Conservation (phyloP, 345 rosid species). For the Triadica sebifera region DNA sequence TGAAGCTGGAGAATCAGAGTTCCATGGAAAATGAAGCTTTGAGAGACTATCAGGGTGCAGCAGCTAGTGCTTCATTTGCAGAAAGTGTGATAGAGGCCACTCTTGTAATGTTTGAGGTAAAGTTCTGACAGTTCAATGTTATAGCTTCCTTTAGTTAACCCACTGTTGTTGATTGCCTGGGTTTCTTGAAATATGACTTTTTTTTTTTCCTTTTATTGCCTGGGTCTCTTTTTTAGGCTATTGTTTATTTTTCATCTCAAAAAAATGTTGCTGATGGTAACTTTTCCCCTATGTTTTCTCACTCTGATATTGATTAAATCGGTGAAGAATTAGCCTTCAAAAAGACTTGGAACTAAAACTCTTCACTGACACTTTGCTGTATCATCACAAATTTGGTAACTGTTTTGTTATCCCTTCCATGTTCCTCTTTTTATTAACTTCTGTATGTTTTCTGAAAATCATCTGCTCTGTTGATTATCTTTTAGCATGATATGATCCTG, state of each 20-base stretch:
- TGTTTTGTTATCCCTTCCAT: background rate
- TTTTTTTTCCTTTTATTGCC: background rate
- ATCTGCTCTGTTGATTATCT: background rate
- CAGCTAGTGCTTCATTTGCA: slow-evolving; percentile 77
- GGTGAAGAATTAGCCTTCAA: too few species aligned
- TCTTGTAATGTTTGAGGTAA: slow-evolving; percentile 97
- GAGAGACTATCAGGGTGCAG: slow-evolving; percentile 53
- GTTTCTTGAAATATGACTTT: background rate
- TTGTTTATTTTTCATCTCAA: background rate
- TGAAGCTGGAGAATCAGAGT: slow-evolving; percentile 46
- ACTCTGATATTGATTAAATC: too few species aligned
- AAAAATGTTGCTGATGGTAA: background rate
- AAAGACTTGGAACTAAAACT: background rate
- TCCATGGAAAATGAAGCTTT: slow-evolving; percentile 43
- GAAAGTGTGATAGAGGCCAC: slow-evolving; percentile 91
- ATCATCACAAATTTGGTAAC: background rate
- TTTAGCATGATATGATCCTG: background rate
- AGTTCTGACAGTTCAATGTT: background rate
- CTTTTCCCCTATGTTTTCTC: too few species aligned
- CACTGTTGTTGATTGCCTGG: background rate
- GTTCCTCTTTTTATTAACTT: background rate
- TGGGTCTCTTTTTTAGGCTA: background rate
- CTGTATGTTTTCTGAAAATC: background rate
- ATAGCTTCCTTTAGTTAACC: background rate
- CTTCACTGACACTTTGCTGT: background rate